Base-by-base conservation (phyloP, 139 green algal species). In the Coccomyxa sp. region DNA sequence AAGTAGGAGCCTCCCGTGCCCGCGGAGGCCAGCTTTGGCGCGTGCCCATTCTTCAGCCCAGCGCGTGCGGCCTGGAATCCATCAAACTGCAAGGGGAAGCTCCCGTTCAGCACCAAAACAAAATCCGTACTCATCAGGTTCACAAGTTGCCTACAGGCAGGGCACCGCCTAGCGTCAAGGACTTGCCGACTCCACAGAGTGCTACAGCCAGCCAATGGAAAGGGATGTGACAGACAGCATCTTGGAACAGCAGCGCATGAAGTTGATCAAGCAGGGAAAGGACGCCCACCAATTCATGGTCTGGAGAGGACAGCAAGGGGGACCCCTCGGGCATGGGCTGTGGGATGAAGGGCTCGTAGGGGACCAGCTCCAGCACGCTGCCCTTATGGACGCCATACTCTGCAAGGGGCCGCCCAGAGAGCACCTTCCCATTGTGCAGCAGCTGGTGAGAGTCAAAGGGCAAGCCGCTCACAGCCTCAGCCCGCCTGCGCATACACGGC, bases 1-100 rank as follows among this genome's bases (percentile, higher is more conserved):
- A 90, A 89, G 79, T 90, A 90, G 41, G 78, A 69, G 14, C 85
- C 87, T 27, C 89, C 90, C n/a, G 85, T 92, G 34, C 91, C 91
- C 16, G 82, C 80, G 5, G 77, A 33, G 27, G 88, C 84, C 39
- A 95, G 84, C 68, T 83, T 76, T 16, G 91, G 91, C 29, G 70
- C 35, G 29, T 83, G 72, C 10, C 87, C 87, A 33, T 75, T 76
- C 10, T 70, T 55, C 44, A 91, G 80, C 54, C 87, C 87, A 7
- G 55, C 75, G 31, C 72, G 68, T 7, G 83, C 83, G 22, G 78
- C 70, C 68, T 73, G 75, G 70, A 68, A 87, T 24, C 72, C 71
- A 50, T 79, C 75, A 55, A 78, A 84, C 38, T 74, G 70, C 70
- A 7, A 8, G 35, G 0, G 8, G 18, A 7, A 33, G 29, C 3